Evolutionary conservation across 1,284 basidiomycete genomes (phyloP).

Genomic region (Sporisorium exsertum): DNA sequence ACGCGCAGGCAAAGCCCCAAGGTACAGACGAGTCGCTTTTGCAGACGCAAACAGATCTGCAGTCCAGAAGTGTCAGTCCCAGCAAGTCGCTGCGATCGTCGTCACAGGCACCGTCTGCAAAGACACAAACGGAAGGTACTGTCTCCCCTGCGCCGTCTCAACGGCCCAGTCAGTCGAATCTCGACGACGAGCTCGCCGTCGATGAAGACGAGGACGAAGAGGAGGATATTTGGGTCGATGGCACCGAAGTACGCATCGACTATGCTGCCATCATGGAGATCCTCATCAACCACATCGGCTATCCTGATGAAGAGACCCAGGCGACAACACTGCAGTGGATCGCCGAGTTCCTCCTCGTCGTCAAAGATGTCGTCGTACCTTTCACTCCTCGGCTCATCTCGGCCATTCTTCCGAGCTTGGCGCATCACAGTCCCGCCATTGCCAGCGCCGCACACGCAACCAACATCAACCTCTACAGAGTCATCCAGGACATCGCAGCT

Average conservation of each 20-base stretch:
- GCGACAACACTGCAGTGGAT: slow-evolving; percentile 82
- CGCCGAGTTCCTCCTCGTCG: slow-evolving; percentile 87
- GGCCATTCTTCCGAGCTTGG: slow-evolving; percentile 91
- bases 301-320: slow-evolving; percentile 74
- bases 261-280: slow-evolving; percentile 94
- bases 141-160: slow-evolving; percentile 24
- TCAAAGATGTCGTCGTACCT: slow-evolving; percentile 89
- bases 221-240: slow-evolving; percentile 82
- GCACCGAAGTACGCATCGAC: slow-evolving; percentile 91
- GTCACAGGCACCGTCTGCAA: slow-evolving; percentile 5
- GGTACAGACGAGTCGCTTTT: slow-evolving; percentile 71
- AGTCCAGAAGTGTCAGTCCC: slow-evolving; percentile 29
- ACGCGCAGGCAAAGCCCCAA: not conserved
- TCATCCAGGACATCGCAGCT: slow-evolving; percentile 85
- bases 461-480: slow-evolving; percentile 84
- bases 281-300: slow-evolving; percentile 86
- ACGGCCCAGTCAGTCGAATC: slow-evolving; percentile 1
- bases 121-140: slow-evolving; percentile 19
- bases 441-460: slow-evolving; percentile 86
- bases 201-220: slow-evolving; percentile 69
- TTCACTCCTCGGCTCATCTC: slow-evolving; percentile 93
- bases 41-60: slow-evolving; percentile 36
- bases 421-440: slow-evolving; percentile 89
- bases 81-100: slow-evolving; percentile 28
- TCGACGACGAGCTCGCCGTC: slow-evolving; percentile 1